Evolutionary conservation across 768 basidiomycete genomes (phyloP).

Genomic region (Hydnum rufescens): DNA sequence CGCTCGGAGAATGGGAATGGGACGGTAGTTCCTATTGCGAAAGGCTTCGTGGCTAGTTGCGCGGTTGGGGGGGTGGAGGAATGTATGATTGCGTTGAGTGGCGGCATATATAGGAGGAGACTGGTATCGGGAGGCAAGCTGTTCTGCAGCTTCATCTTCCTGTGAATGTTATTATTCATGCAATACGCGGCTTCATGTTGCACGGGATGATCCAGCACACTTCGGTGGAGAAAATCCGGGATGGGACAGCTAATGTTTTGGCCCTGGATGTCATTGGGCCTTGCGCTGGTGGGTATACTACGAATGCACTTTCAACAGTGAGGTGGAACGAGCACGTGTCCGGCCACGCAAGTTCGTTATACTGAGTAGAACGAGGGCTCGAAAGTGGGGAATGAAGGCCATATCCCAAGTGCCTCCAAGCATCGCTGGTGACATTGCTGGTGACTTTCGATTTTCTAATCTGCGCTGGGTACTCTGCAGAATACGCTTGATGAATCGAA

Average conservation of each 20-base stretch:
- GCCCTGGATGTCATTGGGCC: conserved; percentile 48
- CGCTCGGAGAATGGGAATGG: conserved; percentile 36
- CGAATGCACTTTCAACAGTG: no score
- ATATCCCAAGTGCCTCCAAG: no score
- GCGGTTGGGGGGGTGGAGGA: conserved; percentile 46
- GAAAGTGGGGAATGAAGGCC: no score
- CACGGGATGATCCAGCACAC: conserved; percentile 39
- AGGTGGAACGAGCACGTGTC: no score
- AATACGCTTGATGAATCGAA: no score
- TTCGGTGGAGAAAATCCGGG: conserved; percentile 69
- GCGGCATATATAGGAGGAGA: conserved; percentile 71
- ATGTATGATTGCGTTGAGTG: conserved; percentile 53
- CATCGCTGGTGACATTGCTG: no score
- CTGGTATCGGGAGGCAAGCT: conserved; percentile 38
- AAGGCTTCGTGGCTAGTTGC: conserved; percentile 50
- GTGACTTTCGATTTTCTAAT: no score
- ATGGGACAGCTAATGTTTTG: conserved; percentile 42
- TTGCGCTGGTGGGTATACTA: no score
- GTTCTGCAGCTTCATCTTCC: background rate
- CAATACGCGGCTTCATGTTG: background rate
- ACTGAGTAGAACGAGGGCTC: no score
- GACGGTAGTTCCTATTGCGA: conserved; percentile 37
- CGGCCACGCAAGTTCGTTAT: no score
- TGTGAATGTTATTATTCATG: no score
- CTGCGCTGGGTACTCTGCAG: no score